These are phyloP conservation scores for Sarocladium kiliense DNA, from an alignment of 2,329 filamentous ascomycete species.

Conservation along the genomic window DNA sequence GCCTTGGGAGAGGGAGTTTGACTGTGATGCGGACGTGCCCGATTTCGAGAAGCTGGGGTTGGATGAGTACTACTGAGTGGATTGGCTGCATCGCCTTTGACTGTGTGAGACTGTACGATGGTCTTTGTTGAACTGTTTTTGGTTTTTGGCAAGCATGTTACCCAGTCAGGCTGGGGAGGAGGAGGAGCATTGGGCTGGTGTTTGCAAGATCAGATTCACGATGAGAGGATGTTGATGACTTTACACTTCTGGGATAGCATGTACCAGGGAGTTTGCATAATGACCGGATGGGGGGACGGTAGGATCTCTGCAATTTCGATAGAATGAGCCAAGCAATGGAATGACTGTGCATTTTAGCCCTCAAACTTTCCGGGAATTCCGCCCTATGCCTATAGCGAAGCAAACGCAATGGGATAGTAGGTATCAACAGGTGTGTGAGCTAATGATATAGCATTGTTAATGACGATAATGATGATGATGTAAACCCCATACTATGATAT, in stretches of 20 bases:
- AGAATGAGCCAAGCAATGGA: neutral
- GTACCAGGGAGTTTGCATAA: neutral
- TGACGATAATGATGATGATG: neutral
- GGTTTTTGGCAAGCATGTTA: neutral
- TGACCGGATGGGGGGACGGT: neutral
- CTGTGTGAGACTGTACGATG: neutral
- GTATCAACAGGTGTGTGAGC: neutral
- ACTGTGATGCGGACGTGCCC: constrained; percentile 56
- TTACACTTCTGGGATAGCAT: neutral
- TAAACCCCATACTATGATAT: neutral
- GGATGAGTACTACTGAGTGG: constrained; percentile 41
- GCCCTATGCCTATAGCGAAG: no score
- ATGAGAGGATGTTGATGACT: neutral
- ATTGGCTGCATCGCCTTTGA: no score
- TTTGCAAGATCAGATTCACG: no score
- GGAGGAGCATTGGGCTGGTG: no score
- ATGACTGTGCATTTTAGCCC: neutral
- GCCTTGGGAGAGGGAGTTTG: constrained; percentile 66
- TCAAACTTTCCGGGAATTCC: no score
- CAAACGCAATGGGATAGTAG: no score
- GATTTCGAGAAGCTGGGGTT: constrained; percentile 41
- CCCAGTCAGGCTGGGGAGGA: no score
- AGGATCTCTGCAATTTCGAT: neutral
- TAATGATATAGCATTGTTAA: neutral
- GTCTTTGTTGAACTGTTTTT: neutral